phyloP scores from a whole-genome alignment of 1,139 yeast genomes.

The Geotrichum fermentans region DNA sequence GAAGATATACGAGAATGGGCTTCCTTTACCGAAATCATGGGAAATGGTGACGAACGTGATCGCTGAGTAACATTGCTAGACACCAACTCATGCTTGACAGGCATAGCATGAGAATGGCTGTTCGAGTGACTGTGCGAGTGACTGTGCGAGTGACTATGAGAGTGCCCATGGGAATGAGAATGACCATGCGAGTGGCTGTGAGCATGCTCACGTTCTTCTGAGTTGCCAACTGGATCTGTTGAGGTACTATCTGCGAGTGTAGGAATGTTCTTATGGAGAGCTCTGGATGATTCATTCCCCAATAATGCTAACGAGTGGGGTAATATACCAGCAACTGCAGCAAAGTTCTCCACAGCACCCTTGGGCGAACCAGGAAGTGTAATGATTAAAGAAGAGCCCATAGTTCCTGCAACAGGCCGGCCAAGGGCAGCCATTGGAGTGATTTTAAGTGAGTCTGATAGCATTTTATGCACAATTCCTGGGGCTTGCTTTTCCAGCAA shows the following conservation, averaged over 20 bases:
- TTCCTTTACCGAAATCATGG: conserved; percentile 41
- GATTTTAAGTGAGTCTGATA: conserved; percentile 38
- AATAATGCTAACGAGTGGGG: conserved; percentile 44
- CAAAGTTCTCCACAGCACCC: conserved; percentile 44
- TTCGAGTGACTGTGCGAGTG: conserved; percentile 22
- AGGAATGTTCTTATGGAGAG: conserved; percentile 33
- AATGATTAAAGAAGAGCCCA: conserved; percentile 36
- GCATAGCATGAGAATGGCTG: conserved; percentile 19
- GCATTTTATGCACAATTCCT: conserved; percentile 47
- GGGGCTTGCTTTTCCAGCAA: conserved; percentile 44
- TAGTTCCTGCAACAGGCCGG: conserved; percentile 47
- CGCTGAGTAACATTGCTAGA: conserved; percentile 36
- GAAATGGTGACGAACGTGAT: conserved; percentile 45
- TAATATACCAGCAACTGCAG: conserved; percentile 38
- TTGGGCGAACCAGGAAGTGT: conserved; percentile 51
- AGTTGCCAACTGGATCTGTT: conserved; percentile 16
- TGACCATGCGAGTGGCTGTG: conserved; percentile 25
- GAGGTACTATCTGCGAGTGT: conserved; percentile 21
- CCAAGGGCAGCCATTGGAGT: conserved; percentile 47
- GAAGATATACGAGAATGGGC: conserved; percentile 34
- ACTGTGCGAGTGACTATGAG: conserved; percentile 25
- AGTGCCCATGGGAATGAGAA: conserved; percentile 23
- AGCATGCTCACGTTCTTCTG: conserved; percentile 20
- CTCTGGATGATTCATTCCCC: conserved; percentile 37
- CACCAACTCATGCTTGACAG: conserved; percentile 5